Base-by-base conservation (phyloP, 768 basidiomycete genomes). In the Xerocomellus dryophilus region DNA sequence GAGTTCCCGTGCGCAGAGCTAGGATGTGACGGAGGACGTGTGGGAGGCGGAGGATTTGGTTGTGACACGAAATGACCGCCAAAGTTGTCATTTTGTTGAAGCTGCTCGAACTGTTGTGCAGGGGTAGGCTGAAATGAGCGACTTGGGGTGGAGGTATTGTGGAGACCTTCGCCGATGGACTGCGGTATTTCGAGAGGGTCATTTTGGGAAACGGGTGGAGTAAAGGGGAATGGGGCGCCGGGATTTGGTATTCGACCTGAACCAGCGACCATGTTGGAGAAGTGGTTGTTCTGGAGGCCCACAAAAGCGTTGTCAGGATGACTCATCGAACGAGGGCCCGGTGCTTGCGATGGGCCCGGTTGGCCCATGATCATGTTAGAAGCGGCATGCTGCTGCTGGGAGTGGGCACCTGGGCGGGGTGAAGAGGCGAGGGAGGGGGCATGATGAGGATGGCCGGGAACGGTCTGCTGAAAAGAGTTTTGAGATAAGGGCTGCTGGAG, bases 41-140 rank as follows among this genome's bases (percentile, higher is more conserved):
- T 61, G 50, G 67, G 75, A 9, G 69, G 75, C 5, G 67, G 71
- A 63, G 66, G 71, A 66, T 64, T 77, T 66, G 55, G 69, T 66
- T 75, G 75, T 7, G 66, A 51, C 29, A 67, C 67, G 47, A 76
- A 77, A 58, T 71, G 67, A 50, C 61, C 29, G 32, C 57, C 42
- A 51, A 71, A 78, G 34, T 54, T 63, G 43, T 74, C 71, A 50
- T 56, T 58, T 58, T 74, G 71, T 55, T 75, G 77, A 75, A 84
- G 82, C 61, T 82, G 77, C 51, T 81, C 81, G 56, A 79, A 77
- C 51, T 82, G 80, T 62, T 89, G 86, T 3, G 84, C 83, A 2
- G 86, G 84, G 0, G 85, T 86, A 12, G 77, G 64, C 27, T 77
- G 77, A 61, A 84, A 82, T 8, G 68, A 29, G 25, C 79, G 79